These are phyloP conservation scores for Porodaedalea pini DNA, from an alignment of 1,284 basidiomycete genomes.

Conservation along the genomic window DNA sequence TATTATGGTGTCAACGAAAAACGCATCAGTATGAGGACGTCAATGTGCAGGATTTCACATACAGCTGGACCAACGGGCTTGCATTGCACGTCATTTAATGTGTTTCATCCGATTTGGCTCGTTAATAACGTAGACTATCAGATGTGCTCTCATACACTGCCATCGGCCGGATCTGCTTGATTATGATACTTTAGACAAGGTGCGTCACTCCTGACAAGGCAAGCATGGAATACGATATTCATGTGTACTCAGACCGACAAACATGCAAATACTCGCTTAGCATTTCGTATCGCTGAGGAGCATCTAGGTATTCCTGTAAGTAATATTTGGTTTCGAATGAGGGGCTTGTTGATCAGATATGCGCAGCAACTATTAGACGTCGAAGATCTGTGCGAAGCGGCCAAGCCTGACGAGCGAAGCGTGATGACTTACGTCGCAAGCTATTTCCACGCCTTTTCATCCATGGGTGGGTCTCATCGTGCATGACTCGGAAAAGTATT, in stretches of 20 bases:
- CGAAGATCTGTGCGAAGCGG: constrained; percentile 89
- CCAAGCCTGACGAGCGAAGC: constrained; percentile 89
- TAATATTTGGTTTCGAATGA: constrained; percentile 19
- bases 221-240: not conserved
- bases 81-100: constrained; percentile 61
- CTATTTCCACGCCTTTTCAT: constrained; percentile 97
- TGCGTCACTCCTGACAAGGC: constrained; percentile 27
- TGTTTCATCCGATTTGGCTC: constrained; percentile 5
- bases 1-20: constrained; percentile 98
- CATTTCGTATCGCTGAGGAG: constrained; percentile 84
- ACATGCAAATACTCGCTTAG: constrained; percentile 78
- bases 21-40: constrained; percentile 91
- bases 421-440: constrained; percentile 96
- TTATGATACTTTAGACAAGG: constrained; percentile 82
- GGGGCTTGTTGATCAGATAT: constrained; percentile 11
- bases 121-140: constrained; percentile 32
- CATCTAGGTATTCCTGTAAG: constrained; percentile 86
- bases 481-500: not conserved
- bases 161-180: constrained; percentile 95
- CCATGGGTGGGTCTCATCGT: constrained; percentile 67
- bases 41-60: constrained; percentile 88
- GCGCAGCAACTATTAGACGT: constrained; percentile 90
- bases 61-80: constrained; percentile 91
- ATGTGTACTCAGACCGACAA: constrained; percentile 53
- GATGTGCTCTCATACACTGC: constrained; percentile 94